Evolutionary conservation across 1,284 basidiomycete species (phyloP), one percentile per base, ranked within the genome.

Genomic region (Cryptococcus floricola): DNA sequence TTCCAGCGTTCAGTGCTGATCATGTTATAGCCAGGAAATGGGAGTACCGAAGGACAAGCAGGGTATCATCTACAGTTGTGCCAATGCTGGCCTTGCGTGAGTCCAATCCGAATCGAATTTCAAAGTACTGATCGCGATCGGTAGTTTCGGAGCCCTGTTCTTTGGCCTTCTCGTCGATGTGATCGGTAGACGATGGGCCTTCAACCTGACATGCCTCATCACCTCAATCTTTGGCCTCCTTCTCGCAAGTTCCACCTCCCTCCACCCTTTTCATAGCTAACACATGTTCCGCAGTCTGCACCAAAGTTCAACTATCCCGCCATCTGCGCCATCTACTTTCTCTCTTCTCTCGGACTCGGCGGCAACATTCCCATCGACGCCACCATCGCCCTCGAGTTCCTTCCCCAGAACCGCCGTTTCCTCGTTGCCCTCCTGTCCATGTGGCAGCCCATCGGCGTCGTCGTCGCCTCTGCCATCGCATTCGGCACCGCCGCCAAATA

Each of bases 201-300:
- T 89, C 77, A 89, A 89, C 70, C 70, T 87, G 39, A 89, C 87
- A 0, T 80, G 89, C 34, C 75, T 88, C 38, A 85, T 90, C 58
- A 81, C 84, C 0, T 85, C 85, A 1, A 74, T 87, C 5, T 89
- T 90, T 61, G 85, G 84, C 1, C 69, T 84, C 9, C 60, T 74
- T 39, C 55, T 75, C 31, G 69, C 61, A 23, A 45, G 61, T 61
- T 8, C 3, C 80, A 82, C 0, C 83, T 83, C n/a, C 3, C 16
- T 19, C 85, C 31, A 7, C 10, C 31, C 31, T 6, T 31, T 10
- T 4, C 38, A 83, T 83, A 3, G 72, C 86, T 5, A 85, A 86
- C 2, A 56, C 56, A 18, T 28, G 37, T 41, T n/a, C 56, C 18
- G n/a, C 53, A 61, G 66, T 66, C 64, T 46, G 68, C 61, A 16